phyloP scores from a whole-genome alignment of 306 rosid species.

The Macrotyloma uniflorum region DNA sequence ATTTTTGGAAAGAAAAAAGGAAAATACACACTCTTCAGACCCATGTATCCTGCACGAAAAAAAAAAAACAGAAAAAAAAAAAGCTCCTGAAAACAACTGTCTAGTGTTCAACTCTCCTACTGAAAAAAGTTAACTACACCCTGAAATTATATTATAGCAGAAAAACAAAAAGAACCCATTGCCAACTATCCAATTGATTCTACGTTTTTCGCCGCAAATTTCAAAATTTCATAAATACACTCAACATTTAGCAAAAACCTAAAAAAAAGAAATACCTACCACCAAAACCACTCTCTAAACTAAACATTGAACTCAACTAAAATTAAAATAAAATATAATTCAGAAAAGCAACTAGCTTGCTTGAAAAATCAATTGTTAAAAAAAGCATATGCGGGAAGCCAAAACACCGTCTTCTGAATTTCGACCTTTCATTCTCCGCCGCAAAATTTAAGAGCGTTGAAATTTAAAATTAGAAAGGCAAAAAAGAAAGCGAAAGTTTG shows the following conservation, averaged over 20 bases:
- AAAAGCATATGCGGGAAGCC: background rate
- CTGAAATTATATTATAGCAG: background rate
- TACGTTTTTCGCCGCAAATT: background rate
- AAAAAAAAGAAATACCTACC: background rate
- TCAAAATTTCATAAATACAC: background rate
- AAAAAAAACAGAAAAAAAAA: background rate
- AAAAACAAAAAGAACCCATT: background rate
- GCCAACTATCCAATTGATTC: background rate
- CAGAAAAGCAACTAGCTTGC: background rate
- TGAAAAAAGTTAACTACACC: background rate
- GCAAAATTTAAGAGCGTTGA: background rate
- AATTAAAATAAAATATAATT: background rate
- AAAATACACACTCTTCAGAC: background rate
- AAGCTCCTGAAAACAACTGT: background rate
- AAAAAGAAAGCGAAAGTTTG: background rate
- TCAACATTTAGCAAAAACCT: background rate
- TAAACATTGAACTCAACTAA: slow-evolving; percentile 27
- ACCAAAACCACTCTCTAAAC: background rate
- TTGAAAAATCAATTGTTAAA: background rate
- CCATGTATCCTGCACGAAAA: background rate
- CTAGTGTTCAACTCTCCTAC: background rate
- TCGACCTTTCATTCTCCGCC: background rate
- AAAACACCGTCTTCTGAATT: background rate
- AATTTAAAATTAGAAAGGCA: background rate
- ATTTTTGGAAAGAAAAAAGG: background rate